Percentiles rank a stretch among this genome's conserved stretches.
Conservation (phyloP, 116 monocot species). For the Posidonia oceanica region DNA sequence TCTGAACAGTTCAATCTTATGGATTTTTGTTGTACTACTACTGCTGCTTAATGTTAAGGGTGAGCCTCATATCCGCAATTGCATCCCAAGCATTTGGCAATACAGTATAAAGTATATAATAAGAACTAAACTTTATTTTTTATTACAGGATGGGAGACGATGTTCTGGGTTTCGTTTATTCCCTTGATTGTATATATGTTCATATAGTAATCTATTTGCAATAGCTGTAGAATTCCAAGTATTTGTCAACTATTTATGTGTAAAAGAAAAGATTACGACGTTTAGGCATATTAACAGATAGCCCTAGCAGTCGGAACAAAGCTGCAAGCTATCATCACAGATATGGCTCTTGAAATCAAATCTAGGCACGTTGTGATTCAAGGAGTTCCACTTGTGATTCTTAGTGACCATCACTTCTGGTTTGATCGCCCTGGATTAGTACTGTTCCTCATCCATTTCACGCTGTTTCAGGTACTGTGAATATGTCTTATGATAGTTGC, state of each 20-base stretch:
- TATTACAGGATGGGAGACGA: conserved; percentile 52
- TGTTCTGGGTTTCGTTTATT: conserved; percentile 58
- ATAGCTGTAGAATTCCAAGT: no score
- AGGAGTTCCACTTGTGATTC: conserved; percentile 19
- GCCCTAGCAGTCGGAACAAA: conserved; percentile 24
- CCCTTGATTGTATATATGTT: conserved; percentile 44
- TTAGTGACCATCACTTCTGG: conserved; percentile 21
- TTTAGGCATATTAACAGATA: conserved; percentile 8
- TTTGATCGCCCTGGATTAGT: conserved; percentile 10
- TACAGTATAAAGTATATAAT: neutral
- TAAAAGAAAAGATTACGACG: no score
- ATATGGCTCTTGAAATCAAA: conserved; percentile 22
- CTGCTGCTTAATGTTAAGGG: conserved; percentile 72
- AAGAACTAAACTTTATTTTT: neutral
- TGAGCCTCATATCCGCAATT: conserved; percentile 7
- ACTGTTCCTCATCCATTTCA: conserved; percentile 24
- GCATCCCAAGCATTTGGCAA: neutral
- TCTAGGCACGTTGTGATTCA: conserved; percentile 20
- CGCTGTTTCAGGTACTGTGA: conserved; percentile 19
- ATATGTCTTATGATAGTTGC: no score
- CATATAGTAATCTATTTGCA: no score
- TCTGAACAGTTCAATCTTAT: conserved; percentile 21
- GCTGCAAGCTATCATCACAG: conserved; percentile 24
- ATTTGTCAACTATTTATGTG: no score
- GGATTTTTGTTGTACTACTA: conserved; percentile 58